Evolutionary conservation across 768 basidiomycete genomes (phyloP).

Genomic region (Agaricus blazei): DNA sequence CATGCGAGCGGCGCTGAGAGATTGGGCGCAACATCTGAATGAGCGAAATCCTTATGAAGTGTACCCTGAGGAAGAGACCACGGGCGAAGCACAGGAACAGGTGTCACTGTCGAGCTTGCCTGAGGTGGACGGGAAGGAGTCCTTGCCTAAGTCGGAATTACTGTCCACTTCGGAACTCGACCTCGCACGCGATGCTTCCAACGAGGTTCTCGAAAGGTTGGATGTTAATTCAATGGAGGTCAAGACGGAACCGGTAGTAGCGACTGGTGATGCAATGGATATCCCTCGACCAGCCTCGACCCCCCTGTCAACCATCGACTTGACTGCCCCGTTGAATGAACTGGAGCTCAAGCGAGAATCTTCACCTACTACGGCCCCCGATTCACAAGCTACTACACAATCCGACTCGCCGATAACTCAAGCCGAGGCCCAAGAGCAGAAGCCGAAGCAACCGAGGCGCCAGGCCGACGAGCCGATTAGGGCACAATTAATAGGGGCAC

Average conservation of each 20-base stretch:
- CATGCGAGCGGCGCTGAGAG: constrained; percentile 24
- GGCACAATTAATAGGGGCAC: not conserved
- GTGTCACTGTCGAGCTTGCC: not conserved
- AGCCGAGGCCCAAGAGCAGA: too few species aligned
- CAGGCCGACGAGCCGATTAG: not conserved
- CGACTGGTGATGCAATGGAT: not conserved
- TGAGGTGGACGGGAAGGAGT: not conserved
- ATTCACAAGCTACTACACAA: too few species aligned
- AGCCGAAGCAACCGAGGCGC: not conserved
- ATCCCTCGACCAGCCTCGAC: not conserved
- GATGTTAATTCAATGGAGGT: not conserved
- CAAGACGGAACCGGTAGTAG: too few species aligned
- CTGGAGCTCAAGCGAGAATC: too few species aligned
- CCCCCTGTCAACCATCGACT: not conserved
- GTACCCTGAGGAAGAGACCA: constrained; percentile 6
- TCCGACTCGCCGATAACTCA: too few species aligned
- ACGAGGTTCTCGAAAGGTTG: not conserved
- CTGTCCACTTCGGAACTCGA: not conserved
- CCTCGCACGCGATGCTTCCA: not conserved
- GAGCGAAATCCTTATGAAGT: constrained; percentile 23
- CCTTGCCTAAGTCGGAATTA: not conserved
- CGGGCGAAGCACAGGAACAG: not conserved
- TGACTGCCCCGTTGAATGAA: not conserved
- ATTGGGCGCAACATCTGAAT: constrained; percentile 13
- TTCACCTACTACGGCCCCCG: too few species aligned